Evolutionary conservation across 306 rosid species (phyloP), one percentile per base, ranked within the genome.

Genomic region (Vigna mungo): DNA sequence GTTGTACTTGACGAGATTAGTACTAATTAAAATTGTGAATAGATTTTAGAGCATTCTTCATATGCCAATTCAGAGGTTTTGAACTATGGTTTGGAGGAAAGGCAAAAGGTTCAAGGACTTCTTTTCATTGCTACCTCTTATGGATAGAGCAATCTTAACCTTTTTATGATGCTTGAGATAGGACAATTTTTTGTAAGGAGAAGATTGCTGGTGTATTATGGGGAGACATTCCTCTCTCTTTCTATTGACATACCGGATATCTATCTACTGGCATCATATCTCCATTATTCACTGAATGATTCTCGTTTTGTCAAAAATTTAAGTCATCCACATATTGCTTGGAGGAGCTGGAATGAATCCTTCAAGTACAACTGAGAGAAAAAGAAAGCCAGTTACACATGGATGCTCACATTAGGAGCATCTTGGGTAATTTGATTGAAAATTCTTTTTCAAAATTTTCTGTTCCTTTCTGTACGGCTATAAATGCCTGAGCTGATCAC

Each of bases 41-140:
- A 3, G 37, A 59, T 68, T 39, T 41, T 17, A 51, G 56, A 36
- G 49, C 43, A 39, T 63, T 74, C 10, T 43, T 75, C 51, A 25
- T 59, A 41, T 74, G 76, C 30, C 27, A 17, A 36, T 75, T 56
- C 25, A 37, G 62, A 74, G 66, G 62, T 46, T 81, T 56, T 67
- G 66, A 23, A 17, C 59, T 41, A 37, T 59, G 48, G 77, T 68
- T 78, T 60, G 59, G 16, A 68, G 72, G 44, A 81, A 75, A 55
- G 68, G 25, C 23, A 44, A 37, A 73, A 18, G 25, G 58, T 56
- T 74, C 65, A 34, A 43, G 61, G 30, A 34, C 44, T 23, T 47
- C 34, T 32, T n/a, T 47, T 74, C 48, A 51, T 43, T 30, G 55
- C 64, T 58, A 47, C 39, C 58, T 23, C 25, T 14, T 11, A 44